Conservation (phyloP, 768 basidiomycete species). For the Termitomyces sp. region DNA sequence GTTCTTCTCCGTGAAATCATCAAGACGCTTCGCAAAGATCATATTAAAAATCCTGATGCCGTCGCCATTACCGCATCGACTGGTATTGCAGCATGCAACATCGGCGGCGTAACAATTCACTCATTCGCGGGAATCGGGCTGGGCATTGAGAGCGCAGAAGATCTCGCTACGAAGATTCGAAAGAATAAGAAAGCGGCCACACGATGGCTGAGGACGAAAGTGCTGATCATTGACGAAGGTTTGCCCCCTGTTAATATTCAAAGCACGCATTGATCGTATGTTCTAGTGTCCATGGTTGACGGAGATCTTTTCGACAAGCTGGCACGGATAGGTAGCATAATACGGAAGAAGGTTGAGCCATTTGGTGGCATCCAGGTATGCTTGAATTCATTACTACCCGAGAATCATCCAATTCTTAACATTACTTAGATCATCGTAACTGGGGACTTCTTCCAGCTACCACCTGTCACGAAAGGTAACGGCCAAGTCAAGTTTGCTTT, state of each 20-base stretch:
- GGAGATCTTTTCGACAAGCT: conserved; percentile 92
- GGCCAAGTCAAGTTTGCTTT: conserved; percentile 81
- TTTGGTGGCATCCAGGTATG: conserved; percentile 93
- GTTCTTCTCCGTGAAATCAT: conserved; percentile 93
- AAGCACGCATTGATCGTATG: background rate
- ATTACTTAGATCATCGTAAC: conserved; percentile 74
- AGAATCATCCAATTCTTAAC: background rate
- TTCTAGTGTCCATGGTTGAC: conserved; percentile 96
- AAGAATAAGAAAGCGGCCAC: conserved; percentile 82
- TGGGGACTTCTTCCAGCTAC: conserved; percentile 98
- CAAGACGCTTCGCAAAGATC: conserved; percentile 56
- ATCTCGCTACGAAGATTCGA: conserved; percentile 61
- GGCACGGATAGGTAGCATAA: conserved; percentile 56
- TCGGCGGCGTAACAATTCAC: conserved; percentile 93
- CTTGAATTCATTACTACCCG: background rate
- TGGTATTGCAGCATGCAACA: conserved; percentile 97
- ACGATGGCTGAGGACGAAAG: conserved; percentile 83
- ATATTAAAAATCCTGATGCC: conserved; percentile 55
- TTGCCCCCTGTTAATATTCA: conserved; percentile 2
- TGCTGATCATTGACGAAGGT: conserved; percentile 85
- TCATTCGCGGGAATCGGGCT: conserved; percentile 95
- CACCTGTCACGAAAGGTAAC: conserved; percentile 76
- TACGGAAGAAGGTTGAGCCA: conserved; percentile 63
- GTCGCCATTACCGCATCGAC: conserved; percentile 89
- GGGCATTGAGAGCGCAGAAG: conserved; percentile 61